Percentiles rank a stretch among this genome's conserved stretches.
These are phyloP conservation scores for Solanum dulcamara DNA, from an alignment of 257 asterid genomes.

Conservation along the genomic window DNA sequence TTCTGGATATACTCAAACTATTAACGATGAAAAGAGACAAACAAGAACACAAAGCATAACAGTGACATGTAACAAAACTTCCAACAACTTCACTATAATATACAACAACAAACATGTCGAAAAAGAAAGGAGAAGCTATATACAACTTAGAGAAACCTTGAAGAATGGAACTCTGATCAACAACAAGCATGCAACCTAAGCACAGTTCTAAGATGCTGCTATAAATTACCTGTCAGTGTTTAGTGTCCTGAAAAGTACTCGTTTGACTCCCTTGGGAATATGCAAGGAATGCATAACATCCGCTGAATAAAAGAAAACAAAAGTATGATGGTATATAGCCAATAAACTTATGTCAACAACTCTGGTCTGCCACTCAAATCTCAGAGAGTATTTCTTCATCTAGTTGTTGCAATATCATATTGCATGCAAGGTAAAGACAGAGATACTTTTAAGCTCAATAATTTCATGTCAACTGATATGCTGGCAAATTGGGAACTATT, in stretches of 20 bases:
- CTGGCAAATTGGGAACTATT: neutral
- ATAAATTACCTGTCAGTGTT: constrained; percentile 81
- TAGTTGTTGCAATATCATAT: neutral
- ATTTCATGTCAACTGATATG: neutral
- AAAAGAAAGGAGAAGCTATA: neutral
- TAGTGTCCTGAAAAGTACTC: constrained; percentile 88
- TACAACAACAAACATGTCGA: neutral
- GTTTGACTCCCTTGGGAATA: constrained; percentile 83
- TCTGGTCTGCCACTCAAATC: neutral
- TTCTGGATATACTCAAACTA: neutral
- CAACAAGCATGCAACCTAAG: neutral
- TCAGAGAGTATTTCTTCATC: neutral
- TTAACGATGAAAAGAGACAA: neutral
- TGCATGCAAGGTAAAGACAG: neutral
- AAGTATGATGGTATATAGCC: neutral
- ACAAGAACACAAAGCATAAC: neutral
- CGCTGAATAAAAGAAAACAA: constrained; percentile 33
- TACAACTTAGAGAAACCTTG: neutral
- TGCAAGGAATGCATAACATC: constrained; percentile 77
- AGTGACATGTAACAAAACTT: neutral
- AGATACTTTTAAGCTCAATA: neutral
- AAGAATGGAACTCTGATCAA: neutral
- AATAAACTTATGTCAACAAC: neutral
- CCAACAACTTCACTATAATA: neutral
- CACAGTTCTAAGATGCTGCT: neutral